These are phyloP conservation scores for Calonectria crousiana DNA, from an alignment of 2,329 filamentous ascomycete genomes.

Conservation along the genomic window DNA sequence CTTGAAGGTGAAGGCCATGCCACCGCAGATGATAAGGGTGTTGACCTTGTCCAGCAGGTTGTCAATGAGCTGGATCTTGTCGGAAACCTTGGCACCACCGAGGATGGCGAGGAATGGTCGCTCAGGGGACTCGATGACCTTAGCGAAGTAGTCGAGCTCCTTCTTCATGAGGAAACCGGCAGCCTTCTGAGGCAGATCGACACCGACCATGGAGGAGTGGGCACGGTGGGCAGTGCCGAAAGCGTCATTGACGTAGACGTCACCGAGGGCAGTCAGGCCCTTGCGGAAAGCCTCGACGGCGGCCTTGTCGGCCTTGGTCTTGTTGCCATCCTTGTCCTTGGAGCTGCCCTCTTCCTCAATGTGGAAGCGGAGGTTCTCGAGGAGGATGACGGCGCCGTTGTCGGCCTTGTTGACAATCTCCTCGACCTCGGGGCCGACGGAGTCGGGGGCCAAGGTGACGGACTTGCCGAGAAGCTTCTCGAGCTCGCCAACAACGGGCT, in stretches of 20 bases:
- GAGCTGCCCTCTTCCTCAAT: slow-evolving; percentile 96
- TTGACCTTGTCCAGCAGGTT: slow-evolving; percentile 99
- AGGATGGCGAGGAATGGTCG: slow-evolving; percentile 98
- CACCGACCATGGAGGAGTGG: slow-evolving; percentile 99
- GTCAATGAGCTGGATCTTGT: slow-evolving; percentile 99
- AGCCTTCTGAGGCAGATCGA: slow-evolving; percentile 95
- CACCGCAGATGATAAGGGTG: slow-evolving; percentile 95
- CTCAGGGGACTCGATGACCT: slow-evolving; percentile 93
- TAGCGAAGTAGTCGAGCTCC: slow-evolving; percentile 99
- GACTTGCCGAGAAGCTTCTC: slow-evolving; percentile 89
- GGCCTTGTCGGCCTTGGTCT: slow-evolving; percentile 96
- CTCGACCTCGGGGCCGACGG: slow-evolving; percentile 90
- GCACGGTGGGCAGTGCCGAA: slow-evolving; percentile 98
- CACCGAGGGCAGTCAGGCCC: slow-evolving; percentile 92
- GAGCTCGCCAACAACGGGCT: slow-evolving; percentile 90
- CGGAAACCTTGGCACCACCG: slow-evolving; percentile 96
- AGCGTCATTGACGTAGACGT: slow-evolving; percentile 98
- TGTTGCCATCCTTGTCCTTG: slow-evolving; percentile 95
- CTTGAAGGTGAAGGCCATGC: slow-evolving; percentile 99
- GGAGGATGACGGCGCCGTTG: slow-evolving; percentile 85
- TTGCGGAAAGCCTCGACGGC: slow-evolving; percentile 95
- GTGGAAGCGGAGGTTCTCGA: slow-evolving; percentile 99
- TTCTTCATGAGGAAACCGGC: slow-evolving; percentile 99
- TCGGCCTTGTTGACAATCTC: slow-evolving; percentile 86
- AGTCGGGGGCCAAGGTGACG: slow-evolving; percentile 91